These are phyloP conservation scores for Spirogloea muscicola DNA, from an alignment of 139 green algal species.

Conservation along the genomic window DNA sequence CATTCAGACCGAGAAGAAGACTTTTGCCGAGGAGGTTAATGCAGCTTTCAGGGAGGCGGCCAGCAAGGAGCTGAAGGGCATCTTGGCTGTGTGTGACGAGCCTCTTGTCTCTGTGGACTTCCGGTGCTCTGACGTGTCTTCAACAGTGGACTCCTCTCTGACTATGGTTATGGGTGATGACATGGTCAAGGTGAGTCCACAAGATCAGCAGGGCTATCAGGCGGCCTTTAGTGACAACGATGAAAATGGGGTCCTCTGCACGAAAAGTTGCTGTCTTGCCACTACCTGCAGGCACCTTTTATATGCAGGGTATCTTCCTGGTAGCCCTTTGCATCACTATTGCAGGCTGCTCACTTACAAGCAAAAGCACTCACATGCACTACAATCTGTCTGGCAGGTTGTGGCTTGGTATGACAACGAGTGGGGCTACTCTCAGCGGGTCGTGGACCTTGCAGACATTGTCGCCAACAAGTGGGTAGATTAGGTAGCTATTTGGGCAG, in stretches of 20 bases:
- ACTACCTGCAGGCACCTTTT: too few relatives aligned
- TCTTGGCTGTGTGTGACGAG: conserved; percentile 54
- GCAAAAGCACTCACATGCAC: too few relatives aligned
- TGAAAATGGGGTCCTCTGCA: too few relatives aligned
- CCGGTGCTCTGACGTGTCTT: conserved; percentile 57
- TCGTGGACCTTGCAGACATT: conserved; percentile 61
- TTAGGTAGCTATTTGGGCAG: too few relatives aligned
- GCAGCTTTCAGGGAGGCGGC: conserved; percentile 56
- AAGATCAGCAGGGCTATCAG: too few relatives aligned
- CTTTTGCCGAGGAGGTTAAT: conserved; percentile 59
- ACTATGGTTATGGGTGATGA: conserved; percentile 68
- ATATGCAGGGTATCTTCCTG: too few relatives aligned
- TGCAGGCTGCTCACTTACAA: too few relatives aligned
- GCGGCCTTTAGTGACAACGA: too few relatives aligned
- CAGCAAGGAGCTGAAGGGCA: conserved; percentile 46
- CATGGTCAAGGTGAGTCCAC: conserved; percentile 72
- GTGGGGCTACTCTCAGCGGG: conserved; percentile 57
- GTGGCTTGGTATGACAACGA: conserved; percentile 57
- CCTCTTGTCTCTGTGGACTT: conserved; percentile 63
- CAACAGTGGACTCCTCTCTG: conserved; percentile 58
- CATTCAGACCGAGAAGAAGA: conserved; percentile 70
- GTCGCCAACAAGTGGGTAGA: conserved; percentile 52
- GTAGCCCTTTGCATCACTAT: too few relatives aligned
- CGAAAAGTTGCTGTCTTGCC: too few relatives aligned
- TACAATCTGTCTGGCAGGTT: too few relatives aligned